phyloP scores from a whole-genome alignment of 768 basidiomycete species.

The Boletus rufocinnamomeus region DNA sequence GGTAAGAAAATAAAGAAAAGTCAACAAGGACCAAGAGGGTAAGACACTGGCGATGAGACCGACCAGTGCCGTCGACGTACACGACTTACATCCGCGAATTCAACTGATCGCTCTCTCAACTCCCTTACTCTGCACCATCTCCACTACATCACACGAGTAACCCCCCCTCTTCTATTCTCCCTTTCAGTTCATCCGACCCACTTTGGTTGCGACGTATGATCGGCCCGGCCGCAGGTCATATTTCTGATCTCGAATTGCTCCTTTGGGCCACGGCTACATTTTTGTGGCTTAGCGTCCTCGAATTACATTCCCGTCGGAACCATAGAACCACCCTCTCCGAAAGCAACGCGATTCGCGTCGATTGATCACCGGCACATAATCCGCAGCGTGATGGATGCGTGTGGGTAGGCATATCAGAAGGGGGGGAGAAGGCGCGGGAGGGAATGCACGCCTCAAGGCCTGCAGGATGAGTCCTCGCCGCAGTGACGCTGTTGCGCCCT shows the following conservation, averaged over 20 bases:
- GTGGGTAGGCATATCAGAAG: conserved; percentile 4
- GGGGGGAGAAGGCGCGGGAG: not conserved
- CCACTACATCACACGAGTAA: not conserved
- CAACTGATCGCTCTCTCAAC: not conserved
- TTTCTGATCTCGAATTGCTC: conserved; percentile 4
- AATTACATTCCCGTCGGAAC: conserved; percentile 7
- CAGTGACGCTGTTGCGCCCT: conserved; percentile 18
- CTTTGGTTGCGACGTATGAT: not conserved
- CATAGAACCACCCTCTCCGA: not conserved
- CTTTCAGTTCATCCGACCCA: not conserved
- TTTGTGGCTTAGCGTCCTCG: conserved; percentile 14
- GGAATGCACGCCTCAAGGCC: conserved; percentile 11
- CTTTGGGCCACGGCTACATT: conserved; percentile 13
- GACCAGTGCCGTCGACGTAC: not conserved
- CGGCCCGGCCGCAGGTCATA: not conserved
- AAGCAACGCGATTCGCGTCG: not conserved
- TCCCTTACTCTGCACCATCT: not conserved
- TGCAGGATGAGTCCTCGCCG: conserved; percentile 5
- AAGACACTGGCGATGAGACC: not conserved
- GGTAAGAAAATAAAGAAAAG: not conserved
- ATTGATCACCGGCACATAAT: conserved; percentile 1
- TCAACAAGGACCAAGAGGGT: not conserved
- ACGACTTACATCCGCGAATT: not conserved
- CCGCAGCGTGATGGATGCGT: conserved; percentile 3
- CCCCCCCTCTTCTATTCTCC: not conserved